Percentiles rank a stretch among this genome's conserved stretches.
phyloP scores from a whole-genome alignment of 495 filamentous ascomycete genomes.

The Penicillium cosmopolitanum region DNA sequence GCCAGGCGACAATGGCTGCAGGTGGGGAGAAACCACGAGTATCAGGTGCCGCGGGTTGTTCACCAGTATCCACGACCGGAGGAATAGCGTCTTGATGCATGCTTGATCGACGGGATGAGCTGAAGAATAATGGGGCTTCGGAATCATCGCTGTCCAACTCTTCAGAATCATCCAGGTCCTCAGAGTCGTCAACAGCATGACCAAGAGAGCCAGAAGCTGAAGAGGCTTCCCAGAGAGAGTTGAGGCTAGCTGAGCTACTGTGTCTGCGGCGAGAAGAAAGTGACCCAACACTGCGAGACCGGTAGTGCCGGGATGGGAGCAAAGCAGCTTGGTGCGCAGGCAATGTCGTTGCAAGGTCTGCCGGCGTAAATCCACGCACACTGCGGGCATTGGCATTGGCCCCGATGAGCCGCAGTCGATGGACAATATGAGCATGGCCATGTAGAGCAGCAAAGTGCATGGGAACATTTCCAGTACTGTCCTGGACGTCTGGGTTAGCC shows the following conservation, averaged over 20 bases:
- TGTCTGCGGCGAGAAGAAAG: conserved; percentile 60
- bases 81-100: conserved; percentile 43
- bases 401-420: conserved; percentile 70
- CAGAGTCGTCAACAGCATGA: conserved; percentile 49
- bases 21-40: conserved; percentile 54
- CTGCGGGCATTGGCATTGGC: conserved; percentile 73
- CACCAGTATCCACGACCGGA: conserved; percentile 21
- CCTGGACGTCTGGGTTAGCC: conserved; percentile 73
- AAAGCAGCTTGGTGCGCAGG: conserved; percentile 59
- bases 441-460: conserved; percentile 84
- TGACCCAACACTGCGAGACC: conserved; percentile 62
- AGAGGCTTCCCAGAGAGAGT: conserved; percentile 63
- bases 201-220: conserved; percentile 46
- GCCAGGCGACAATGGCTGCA: conserved; percentile 70
- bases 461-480: conserved; percentile 81
- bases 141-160: conserved; percentile 44
- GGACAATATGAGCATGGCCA: conserved; percentile 73
- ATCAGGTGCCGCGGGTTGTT: conserved; percentile 35
- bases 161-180: conserved; percentile 40
- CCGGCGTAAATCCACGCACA: conserved; percentile 69
- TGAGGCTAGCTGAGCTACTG: conserved; percentile 67
- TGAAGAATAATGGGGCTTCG: conserved; percentile 45
- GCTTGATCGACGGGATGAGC: conserved; percentile 48
- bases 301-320: conserved; percentile 54
- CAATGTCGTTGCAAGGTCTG: conserved; percentile 69